phyloP scores from a whole-genome alignment of 208 protist species.

The Novymonas esmeraldas region DNA sequence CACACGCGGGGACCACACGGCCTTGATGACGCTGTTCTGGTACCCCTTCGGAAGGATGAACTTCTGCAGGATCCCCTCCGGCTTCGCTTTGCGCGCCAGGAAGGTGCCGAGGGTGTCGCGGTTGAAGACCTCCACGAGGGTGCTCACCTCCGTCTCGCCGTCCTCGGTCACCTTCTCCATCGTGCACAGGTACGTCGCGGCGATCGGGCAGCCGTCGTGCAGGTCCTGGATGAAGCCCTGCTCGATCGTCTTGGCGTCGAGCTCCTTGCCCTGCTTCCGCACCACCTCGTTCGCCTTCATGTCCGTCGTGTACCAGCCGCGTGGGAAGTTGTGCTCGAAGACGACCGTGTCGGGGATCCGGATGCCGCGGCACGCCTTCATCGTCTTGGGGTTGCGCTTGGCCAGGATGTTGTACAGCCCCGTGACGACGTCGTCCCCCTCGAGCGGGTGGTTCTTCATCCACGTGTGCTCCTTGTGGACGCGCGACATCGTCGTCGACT shows the following conservation, averaged over 20 bases:
- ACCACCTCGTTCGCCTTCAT: constrained; percentile 81
- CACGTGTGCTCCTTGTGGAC: constrained; percentile 54
- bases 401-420: constrained; percentile 83
- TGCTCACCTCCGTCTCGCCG: constrained; percentile 54
- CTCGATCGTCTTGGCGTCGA: constrained; percentile 85
- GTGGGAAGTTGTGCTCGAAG: constrained; percentile 91
- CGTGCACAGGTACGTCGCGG: constrained; percentile 75
- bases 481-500: constrained; percentile 38
- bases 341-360: constrained; percentile 87
- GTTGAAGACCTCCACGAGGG: constrained; percentile 87
- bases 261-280: constrained; percentile 86
- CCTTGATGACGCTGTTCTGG: constrained; percentile 85
- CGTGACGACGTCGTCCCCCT: constrained; percentile 80
- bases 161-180: constrained; percentile 48
- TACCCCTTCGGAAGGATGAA: constrained; percentile 88
- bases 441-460: constrained; percentile 89
- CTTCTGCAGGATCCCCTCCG: constrained; percentile 85
- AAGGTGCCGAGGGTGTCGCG: constrained; percentile 78
- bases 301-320: constrained; percentile 89
- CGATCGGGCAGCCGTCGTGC: constrained; percentile 55
- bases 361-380: constrained; percentile 82
- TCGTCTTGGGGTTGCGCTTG: constrained; percentile 85
- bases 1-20: constrained; percentile 85
- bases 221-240: constrained; percentile 60
- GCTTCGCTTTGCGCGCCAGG: constrained; percentile 77